Conservation (phyloP, 1,284 basidiomycete genomes). For the Malassezia restricta region DNA sequence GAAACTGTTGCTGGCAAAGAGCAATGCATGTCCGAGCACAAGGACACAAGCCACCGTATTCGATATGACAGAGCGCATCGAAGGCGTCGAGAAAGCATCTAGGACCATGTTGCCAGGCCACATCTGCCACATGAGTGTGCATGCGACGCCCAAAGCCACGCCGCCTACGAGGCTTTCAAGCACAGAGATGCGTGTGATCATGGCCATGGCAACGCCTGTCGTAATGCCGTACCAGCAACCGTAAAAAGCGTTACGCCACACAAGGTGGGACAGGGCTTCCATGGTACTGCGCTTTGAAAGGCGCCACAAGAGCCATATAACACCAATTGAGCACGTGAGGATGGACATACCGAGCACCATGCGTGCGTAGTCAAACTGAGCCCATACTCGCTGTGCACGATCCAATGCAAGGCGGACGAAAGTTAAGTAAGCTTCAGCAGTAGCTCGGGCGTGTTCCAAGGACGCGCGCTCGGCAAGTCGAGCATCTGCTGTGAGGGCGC, state of each 20-base stretch:
- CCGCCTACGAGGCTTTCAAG: not conserved
- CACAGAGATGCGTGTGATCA: not conserved
- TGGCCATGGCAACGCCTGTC: not conserved
- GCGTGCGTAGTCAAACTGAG: conserved; percentile 70
- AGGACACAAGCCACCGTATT: not conserved
- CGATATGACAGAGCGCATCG: not conserved
- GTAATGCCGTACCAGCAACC: not conserved
- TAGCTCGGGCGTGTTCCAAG: conserved; percentile 12
- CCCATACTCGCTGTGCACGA: conserved; percentile 76
- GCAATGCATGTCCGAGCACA: conserved; percentile 19
- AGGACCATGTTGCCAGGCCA: not conserved
- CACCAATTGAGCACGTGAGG: conserved; percentile 30
- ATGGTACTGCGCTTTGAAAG: not conserved
- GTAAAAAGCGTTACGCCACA: not conserved
- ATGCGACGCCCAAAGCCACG: not conserved
- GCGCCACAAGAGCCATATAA: conserved; percentile 2
- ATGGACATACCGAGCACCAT: conserved; percentile 57
- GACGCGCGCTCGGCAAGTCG: conserved; percentile 15
- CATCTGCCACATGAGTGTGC: not conserved
- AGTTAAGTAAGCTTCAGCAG: conserved; percentile 34
- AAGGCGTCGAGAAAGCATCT: not conserved
- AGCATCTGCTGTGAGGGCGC: conserved; percentile 27
- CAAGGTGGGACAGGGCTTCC: not conserved
- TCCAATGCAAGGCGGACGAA: conserved; percentile 60
- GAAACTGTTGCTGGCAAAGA: conserved; percentile 61